phyloP scores from a whole-genome alignment of 345 rosid species.

The Turritis glabra region DNA sequence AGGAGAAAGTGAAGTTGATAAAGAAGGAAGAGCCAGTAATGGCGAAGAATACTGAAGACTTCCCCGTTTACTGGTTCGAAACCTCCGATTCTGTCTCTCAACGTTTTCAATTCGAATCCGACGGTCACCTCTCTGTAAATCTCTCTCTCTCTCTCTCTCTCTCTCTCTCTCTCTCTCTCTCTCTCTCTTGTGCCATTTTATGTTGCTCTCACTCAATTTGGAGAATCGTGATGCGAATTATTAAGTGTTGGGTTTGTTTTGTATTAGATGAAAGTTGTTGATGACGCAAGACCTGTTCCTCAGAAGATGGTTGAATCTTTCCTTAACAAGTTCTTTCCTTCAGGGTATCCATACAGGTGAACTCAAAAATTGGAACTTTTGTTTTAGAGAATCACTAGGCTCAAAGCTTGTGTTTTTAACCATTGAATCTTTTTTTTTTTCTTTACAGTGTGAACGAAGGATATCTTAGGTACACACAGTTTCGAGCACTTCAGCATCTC shows the following conservation, averaged over 20 bases:
- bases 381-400: background rate
- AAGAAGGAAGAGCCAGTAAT: conserved; percentile 43
- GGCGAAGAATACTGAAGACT: conserved; percentile 30
- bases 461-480: conserved; percentile 85
- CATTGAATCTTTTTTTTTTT: background rate
- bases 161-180: background rate
- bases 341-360: conserved; percentile 93
- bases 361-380: background rate
- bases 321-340: conserved; percentile 80
- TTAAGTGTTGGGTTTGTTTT: background rate
- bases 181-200: background rate
- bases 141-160: background rate
- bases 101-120: conserved; percentile 66
- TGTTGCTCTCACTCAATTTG: background rate
- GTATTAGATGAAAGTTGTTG: conserved; percentile 68
- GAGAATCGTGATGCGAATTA: background rate
- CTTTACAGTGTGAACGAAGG: conserved; percentile 88
- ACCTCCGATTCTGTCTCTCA: conserved; percentile 70
- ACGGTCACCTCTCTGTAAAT: conserved; percentile 71
- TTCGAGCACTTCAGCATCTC: conserved; percentile 85
- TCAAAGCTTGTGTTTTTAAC: background rate
- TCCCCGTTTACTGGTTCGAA: conserved; percentile 69
- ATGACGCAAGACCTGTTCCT: conserved; percentile 66
- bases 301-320: conserved; percentile 71
- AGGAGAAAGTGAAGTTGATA: conserved; percentile 49